Base-by-base conservation (phyloP, 805 yeast species). In the Metschnikowia drakensbergensis region DNA sequence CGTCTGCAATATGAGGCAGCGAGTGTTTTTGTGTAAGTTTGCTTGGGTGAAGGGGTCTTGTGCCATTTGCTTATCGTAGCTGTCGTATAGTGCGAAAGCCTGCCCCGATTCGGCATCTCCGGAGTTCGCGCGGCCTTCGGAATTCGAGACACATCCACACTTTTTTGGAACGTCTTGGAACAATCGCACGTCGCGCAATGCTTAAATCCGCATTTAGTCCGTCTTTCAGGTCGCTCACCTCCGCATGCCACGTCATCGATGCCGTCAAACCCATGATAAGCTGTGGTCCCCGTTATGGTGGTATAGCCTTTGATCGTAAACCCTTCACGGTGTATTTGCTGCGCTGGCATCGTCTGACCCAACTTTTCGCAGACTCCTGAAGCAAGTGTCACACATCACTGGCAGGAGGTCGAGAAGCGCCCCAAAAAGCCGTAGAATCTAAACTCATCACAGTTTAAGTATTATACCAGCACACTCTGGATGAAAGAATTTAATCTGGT, bases 121-220 rank as follows among this genome's bases (percentile, higher is more conserved):
- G 32, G 32, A 32, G 27, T 17, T 27, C 29, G 45, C 45, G 45
- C 38, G n/a, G 45, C 38, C 45, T 26, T 26, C 30, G 31, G 35
- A 31, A 10, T 10, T 10, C 45, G 27, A 22, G 35, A 26, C 23
- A 25, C 29, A 11, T 40, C 17, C 43, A 37, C 45, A 42, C 45
- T 42, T 26, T 33, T 42, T 42, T 42, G 45, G 45, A 42, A 42
- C 34, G 27, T 42, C 38, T 31, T 42, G 38, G 45, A 42, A 42
- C 37, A 42, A 40, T 31, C 43, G 22, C 33, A 38, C 42, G 23
- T 37, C 22, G 37, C 37, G 45, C 23, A 33, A 10, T 23, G 35
- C 36, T 25, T 40, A 30, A 31, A 36, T 40, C 43, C 43, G 43
- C 29, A 31, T 31, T 23, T n/a, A 23, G 36, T 40, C 36, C 43